Base-by-base conservation (phyloP, 202 grass and related monocot genomes). In the Saccharum hybrid region DNA sequence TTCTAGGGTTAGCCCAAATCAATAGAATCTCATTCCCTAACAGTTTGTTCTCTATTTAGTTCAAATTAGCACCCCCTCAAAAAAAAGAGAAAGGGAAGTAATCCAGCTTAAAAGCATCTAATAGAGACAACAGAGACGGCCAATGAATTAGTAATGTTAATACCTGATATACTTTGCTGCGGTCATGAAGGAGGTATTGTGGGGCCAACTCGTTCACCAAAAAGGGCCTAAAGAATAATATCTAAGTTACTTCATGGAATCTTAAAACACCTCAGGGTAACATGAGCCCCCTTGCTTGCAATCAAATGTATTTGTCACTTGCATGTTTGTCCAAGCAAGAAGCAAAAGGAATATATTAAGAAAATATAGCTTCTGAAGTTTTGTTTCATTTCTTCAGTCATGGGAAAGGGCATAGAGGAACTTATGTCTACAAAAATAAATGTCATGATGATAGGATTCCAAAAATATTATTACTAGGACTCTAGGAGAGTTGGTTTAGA, bases 151-250 rank as follows among this genome's bases (percentile, higher is more conserved):
- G 64, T 68, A 40, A 66, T 81, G 67, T 13, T 31, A 76, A 86
- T 95, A 98, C 96, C 96, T 98, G 91, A 57, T 98, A 98, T 78
- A 98, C 92, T 90, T 95, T 98, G 70, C 91, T 94, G 75, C 96
- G 91, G 61, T 98, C 95, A 72, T 98, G 95, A 13, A 98, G 90
- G 42, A 98, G 89, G 76, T 94, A 89, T 57, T 98, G 92, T 5
- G 90, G 78, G 37, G 87, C 87, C 87, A 98, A 91, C 63, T 93
- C 92, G 82, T 98, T 98, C 43, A 98, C 91, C 71, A 98, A 73
- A 83, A 93, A 98, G 36, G 96, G 89, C 91, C 96, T 98, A 66
- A 56, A 74, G 41, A 87, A 89, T 12, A 62, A 51, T 61, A 81
- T 77, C 60, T 72, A 72, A 62, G 36, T 81, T 76, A 78, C 51